Evolutionary conservation across 257 asterid species (phyloP), one percentile per base, ranked within the genome.

Genomic region (Scutellaria baicalensis): DNA sequence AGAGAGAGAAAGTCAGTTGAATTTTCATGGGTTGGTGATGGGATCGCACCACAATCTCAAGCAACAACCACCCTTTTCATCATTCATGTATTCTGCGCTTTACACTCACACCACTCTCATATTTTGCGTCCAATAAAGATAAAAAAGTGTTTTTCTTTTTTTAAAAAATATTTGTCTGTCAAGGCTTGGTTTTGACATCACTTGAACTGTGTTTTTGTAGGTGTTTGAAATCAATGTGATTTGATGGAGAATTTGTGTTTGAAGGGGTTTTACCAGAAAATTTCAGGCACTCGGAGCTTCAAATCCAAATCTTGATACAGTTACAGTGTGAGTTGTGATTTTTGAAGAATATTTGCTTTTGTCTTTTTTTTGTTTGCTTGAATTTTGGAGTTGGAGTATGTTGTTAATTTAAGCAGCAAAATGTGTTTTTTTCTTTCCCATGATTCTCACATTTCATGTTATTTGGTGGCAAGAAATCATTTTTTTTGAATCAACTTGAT

Each of bases 41-140:
- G 83, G 88, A 83, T 86, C 88, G 75, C 89, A 66, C 86, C 85
- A 79, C 39, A 80, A 77, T 68, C 77, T 27, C 73, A 68, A 79
- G 72, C 74, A 64, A 75, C 76, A 71, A 73, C 68, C 55, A 72
- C 75, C 77, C 70, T 62, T 62, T 39, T 65, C 13, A 17, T 50
- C 9, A 10, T 54, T 38, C 75, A 35, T 52, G 23, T 44, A 1
- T 58, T 2, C 14, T 57, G 1, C 14, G 14, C 7, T 14, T 6
- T 20, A 8, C 35, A 75, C 64, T 55, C 65, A 76, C 65, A 76
- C 69, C 66, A 54, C 50, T 78, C 80, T 66, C 77, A 74, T 48
- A 10, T 66, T 35, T 55, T 78, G 39, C 17, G 17, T 64, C 39
- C 31, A 27, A 5, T 8, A 62, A 47, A 33, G 1, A 35, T 3